phyloP scores from a whole-genome alignment of 805 yeast species.

The Lachancea dasiensis region DNA sequence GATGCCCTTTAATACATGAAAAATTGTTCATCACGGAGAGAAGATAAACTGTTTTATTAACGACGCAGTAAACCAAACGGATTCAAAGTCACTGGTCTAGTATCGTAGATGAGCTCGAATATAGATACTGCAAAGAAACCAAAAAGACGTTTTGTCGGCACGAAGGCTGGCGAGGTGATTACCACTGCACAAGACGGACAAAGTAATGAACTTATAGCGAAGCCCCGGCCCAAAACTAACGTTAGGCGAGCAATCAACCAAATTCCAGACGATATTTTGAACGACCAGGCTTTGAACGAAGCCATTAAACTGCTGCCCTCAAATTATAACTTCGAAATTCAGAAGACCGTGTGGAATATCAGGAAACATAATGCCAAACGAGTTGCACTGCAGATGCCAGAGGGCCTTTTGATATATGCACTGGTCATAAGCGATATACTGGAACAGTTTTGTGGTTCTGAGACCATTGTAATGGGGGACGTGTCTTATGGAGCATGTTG shows the following conservation, averaged over 20 bases:
- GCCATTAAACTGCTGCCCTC: slow-evolving; percentile 79
- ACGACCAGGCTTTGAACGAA: slow-evolving; percentile 75
- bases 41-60: background rate
- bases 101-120: background rate
- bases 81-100: background rate
- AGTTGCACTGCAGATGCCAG: slow-evolving; percentile 97
- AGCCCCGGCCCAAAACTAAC: slow-evolving; percentile 28
- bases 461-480: slow-evolving; percentile 94
- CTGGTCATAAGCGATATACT: slow-evolving; percentile 85
- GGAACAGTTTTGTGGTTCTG: slow-evolving; percentile 84
- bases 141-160: slow-evolving; percentile 58
- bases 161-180: slow-evolving; percentile 28
- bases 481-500: slow-evolving; percentile 99
- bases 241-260: slow-evolving; percentile 69
- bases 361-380: slow-evolving; percentile 65
- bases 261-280: slow-evolving; percentile 78
- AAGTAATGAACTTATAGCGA: slow-evolving; percentile 23
- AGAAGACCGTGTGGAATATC: slow-evolving; percentile 92
- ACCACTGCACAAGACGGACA: slow-evolving; percentile 22
- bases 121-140: slow-evolving; percentile 31
- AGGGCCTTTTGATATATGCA: slow-evolving; percentile 85
- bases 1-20: background rate
- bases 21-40: background rate
- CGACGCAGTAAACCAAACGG: background rate
- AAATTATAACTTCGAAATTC: slow-evolving; percentile 93